Conservation (phyloP, 2,329 filamentous ascomycete genomes). For the Colletotrichum lindemuthianum region DNA sequence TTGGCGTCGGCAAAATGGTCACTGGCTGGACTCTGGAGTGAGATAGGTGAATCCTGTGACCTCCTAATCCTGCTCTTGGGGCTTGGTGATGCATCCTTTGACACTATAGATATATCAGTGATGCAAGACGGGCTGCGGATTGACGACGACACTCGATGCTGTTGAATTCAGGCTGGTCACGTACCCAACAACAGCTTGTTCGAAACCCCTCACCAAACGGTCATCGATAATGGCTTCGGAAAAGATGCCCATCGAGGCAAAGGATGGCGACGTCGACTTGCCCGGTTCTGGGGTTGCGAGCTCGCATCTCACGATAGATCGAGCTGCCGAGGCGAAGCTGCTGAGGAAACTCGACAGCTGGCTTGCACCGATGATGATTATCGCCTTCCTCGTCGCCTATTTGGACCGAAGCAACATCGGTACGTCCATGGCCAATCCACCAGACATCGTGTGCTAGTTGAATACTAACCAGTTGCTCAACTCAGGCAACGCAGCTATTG, state of each 20-base stretch:
- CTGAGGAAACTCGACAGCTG: slow-evolving; percentile 41
- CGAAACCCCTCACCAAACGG: not conserved
- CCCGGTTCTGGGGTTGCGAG: slow-evolving; percentile 8
- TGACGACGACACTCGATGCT: not conserved
- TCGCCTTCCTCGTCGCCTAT: slow-evolving; percentile 46
- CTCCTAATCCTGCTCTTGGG: slow-evolving; percentile 13
- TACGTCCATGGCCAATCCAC: not conserved
- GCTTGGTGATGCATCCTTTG: not conserved
- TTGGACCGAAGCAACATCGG: slow-evolving; percentile 44
- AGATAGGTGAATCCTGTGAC: slow-evolving; percentile 34
- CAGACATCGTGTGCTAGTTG: no score
- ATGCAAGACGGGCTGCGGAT: not conserved
- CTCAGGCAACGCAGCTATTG: slow-evolving; percentile 45
- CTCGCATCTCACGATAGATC: slow-evolving; percentile 18
- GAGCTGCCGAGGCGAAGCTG: slow-evolving; percentile 33
- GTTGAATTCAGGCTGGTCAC: not conserved
- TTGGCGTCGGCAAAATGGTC: slow-evolving; percentile 20
- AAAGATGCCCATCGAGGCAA: slow-evolving; percentile 23
- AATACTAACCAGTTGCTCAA: slow-evolving; percentile 3
- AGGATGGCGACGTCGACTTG: slow-evolving; percentile 23
- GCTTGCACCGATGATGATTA: slow-evolving; percentile 34
- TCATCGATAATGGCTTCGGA: slow-evolving; percentile 10
- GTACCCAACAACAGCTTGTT: not conserved
- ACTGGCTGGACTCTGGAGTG: not conserved
- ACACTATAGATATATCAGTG: slow-evolving; percentile 24